phyloP scores from a whole-genome alignment of 192 early-diverging fungal genomes.

The Coemansia sp. region DNA sequence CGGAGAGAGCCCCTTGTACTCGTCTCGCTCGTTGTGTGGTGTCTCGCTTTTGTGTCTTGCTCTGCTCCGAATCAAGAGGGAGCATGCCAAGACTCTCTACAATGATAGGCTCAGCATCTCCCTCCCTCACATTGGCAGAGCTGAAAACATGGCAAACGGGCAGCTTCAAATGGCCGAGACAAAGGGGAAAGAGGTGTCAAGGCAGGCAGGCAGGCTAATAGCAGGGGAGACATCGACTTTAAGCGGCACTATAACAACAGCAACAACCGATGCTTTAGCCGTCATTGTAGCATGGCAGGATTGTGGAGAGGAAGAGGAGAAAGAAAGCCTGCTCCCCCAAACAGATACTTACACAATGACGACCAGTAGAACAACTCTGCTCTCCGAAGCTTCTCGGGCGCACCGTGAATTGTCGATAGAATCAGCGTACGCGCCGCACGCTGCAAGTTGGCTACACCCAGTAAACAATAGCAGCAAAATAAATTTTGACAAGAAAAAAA shows the following conservation, averaged over 20 bases:
- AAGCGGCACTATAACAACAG: not conserved
- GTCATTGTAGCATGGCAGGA: not conserved
- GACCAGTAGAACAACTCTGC: slow-evolving; percentile 54
- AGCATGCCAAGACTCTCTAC: slow-evolving; percentile 1
- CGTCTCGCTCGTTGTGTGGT: no score
- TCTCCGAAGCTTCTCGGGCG: slow-evolving; percentile 38
- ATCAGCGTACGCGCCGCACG: slow-evolving; percentile 53
- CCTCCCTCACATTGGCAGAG: no score
- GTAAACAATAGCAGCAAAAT: not conserved
- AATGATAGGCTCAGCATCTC: no score
- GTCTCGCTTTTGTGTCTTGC: not conserved
- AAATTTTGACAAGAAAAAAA: not conserved
- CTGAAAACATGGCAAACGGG: not conserved
- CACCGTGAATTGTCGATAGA: slow-evolving; percentile 47
- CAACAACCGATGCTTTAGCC: not conserved
- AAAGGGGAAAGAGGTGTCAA: not conserved
- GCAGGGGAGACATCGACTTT: not conserved
- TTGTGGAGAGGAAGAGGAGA: not conserved
- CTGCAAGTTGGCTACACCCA: slow-evolving; percentile 41
- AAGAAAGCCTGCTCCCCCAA: not conserved
- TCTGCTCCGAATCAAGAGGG: not conserved
- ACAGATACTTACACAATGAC: slow-evolving; percentile 45
- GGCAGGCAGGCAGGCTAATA: not conserved
- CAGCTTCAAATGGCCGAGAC: not conserved
- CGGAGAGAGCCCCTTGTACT: no score